Percentiles rank a stretch among this genome's conserved stretches.
Conservation (phyloP, 805 yeast species). For the Saccharomyces paradoxus region DNA sequence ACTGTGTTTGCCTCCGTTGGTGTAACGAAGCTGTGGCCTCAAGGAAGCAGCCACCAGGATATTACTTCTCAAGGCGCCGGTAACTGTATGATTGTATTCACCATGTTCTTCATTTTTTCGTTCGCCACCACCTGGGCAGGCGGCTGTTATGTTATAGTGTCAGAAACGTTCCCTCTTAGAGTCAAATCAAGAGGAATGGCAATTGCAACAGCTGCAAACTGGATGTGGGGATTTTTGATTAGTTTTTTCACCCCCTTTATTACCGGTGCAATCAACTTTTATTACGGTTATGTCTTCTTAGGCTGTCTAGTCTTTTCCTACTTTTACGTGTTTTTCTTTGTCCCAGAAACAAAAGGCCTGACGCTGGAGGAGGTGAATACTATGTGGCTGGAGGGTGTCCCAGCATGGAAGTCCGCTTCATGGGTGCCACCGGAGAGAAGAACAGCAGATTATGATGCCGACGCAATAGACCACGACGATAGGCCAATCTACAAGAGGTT, state of each 20-base stretch:
- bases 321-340: conserved; percentile 57
- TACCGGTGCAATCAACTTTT: conserved; percentile 51
- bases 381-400: conserved; percentile 35
- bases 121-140: conserved; percentile 74
- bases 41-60: conserved; percentile 27
- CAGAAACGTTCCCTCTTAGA: conserved; percentile 67
- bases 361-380: conserved; percentile 69
- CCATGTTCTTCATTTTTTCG: conserved; percentile 60
- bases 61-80: conserved; percentile 49
- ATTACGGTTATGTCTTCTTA: conserved; percentile 51
- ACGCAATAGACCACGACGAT: conserved; percentile 11
- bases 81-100: conserved; percentile 60
- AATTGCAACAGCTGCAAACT: conserved; percentile 51
- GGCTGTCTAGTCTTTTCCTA: conserved; percentile 46
- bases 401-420: conserved; percentile 36
- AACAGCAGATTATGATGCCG: conserved; percentile 14
- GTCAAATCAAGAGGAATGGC: conserved; percentile 49
- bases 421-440: conserved; percentile 41
- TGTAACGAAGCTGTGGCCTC: conserved; percentile 36
- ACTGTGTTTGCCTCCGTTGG: conserved; percentile 52
- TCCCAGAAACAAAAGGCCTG: conserved; percentile 70
- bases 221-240: conserved; percentile 57
- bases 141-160: conserved; percentile 51
- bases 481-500: conserved; percentile 13
- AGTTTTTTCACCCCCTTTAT: conserved; percentile 64